phyloP scores from a whole-genome alignment of 208 protist species.

The Acanthamoeba sp. region DNA sequence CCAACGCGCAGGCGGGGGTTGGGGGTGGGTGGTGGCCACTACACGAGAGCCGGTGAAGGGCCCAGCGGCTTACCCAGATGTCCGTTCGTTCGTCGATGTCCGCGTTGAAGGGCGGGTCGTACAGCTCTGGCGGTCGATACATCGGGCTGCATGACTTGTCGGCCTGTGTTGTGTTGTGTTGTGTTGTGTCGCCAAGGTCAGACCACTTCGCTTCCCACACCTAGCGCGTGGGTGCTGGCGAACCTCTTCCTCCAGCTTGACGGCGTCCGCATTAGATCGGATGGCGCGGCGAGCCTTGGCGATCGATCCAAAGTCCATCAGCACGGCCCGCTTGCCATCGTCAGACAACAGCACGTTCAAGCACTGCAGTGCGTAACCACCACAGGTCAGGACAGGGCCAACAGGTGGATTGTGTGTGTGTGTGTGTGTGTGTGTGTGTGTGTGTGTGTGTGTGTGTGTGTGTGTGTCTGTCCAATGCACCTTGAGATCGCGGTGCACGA shows the following conservation, averaged over 20 bases:
- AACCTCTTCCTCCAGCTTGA: not conserved
- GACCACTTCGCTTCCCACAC: no score
- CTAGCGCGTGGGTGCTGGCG: not conserved
- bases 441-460: no score
- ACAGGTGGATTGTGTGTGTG: not conserved
- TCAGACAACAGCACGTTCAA: not conserved
- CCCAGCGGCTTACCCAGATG: not conserved
- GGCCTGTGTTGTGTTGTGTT: not conserved
- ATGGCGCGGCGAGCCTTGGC: not conserved
- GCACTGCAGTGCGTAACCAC: not conserved
- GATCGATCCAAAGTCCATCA: constrained; percentile 15
- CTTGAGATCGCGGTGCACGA: constrained; percentile 14
- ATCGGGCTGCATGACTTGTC: not conserved
- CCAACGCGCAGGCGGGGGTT: not conserved
- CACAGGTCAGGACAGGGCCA: not conserved
- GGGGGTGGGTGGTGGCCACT: no score
- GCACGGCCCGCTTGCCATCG: not conserved
- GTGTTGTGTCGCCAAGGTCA: no score
- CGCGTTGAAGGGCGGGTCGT: constrained; percentile 1
- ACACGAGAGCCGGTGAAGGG: not conserved
- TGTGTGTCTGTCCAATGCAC: no score
- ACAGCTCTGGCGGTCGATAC: not conserved
- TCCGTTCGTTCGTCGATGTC: constrained; percentile 1
- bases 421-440: no score
- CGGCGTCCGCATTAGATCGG: not conserved